Percentiles rank a stretch among this genome's conserved stretches.
Evolutionary conservation across 169 alveolate genomes (phyloP).

Genomic region (Plasmodium yoelii): DNA sequence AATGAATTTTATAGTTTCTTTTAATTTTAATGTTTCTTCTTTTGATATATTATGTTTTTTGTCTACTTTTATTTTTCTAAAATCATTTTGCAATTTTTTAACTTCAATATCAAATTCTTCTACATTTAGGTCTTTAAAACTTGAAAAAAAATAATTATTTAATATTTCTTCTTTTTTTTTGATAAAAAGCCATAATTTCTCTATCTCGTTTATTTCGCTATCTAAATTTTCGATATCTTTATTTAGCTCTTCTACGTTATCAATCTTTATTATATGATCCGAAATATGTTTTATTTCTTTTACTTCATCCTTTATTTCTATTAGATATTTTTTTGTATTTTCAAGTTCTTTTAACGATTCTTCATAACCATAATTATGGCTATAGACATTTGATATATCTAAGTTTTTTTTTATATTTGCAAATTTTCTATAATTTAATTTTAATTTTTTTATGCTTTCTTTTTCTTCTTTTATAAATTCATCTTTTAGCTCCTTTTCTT

Average conservation of each 20-base stretch:
- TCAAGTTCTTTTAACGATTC: conserved; percentile 45
- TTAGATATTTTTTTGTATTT: conserved; percentile 39
- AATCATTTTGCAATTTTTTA: conserved; percentile 55
- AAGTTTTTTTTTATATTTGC: conserved; percentile 46
- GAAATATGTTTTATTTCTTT: conserved; percentile 39
- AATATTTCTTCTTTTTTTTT: conserved; percentile 65
- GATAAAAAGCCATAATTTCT: conserved; percentile 56
- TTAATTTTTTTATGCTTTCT: conserved; percentile 59
- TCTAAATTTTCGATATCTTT: conserved; percentile 45
- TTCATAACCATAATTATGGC: conserved; percentile 49
- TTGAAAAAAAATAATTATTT: conserved; percentile 28
- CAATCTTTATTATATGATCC: conserved; percentile 42
- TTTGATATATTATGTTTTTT: conserved; percentile 63
- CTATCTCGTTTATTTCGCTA: conserved; percentile 52
- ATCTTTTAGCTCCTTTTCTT: conserved; percentile 51
- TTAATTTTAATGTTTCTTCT: conserved; percentile 56
- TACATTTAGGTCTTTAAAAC: conserved; percentile 54
- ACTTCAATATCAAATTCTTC: conserved; percentile 63
- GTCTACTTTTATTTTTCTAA: conserved; percentile 60
- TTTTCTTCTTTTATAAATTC: conserved; percentile 64
- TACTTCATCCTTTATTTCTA: conserved; percentile 55
- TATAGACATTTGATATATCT: conserved; percentile 54
- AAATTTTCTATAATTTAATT: conserved; percentile 51
- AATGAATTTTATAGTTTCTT: conserved; percentile 45
- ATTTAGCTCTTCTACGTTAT: conserved; percentile 61